phyloP scores from a whole-genome alignment of 805 yeast species.

The Kuraishia hungarica region DNA sequence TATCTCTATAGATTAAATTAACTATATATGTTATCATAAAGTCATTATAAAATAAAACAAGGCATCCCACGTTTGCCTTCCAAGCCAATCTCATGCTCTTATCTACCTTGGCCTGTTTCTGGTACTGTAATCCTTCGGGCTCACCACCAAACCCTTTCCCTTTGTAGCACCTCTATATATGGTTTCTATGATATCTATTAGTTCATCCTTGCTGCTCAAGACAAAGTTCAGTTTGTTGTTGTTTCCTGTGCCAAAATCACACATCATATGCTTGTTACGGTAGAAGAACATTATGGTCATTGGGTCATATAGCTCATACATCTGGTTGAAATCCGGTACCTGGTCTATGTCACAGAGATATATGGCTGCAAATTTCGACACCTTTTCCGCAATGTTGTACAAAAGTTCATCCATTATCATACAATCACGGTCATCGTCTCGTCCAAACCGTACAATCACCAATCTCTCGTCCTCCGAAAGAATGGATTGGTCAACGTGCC shows the following conservation, averaged over 20 bases:
- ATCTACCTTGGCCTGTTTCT: slow-evolving; percentile 9
- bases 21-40: too few species aligned
- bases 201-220: slow-evolving; percentile 71
- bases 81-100: neutral
- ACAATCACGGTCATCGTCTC: slow-evolving; percentile 67
- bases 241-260: slow-evolving; percentile 97
- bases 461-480: slow-evolving; percentile 82
- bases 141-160: slow-evolving; percentile 85
- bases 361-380: slow-evolving; percentile 79
- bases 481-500: slow-evolving; percentile 99
- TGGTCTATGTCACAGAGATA: slow-evolving; percentile 83
- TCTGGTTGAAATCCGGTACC: slow-evolving; percentile 84
- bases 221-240: slow-evolving; percentile 88
- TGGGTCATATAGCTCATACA: slow-evolving; percentile 88
- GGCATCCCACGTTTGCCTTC: neutral
- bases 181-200: slow-evolving; percentile 86
- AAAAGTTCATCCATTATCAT: slow-evolving; percentile 87
- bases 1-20: neutral
- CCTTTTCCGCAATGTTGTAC: slow-evolving; percentile 71
- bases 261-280: slow-evolving; percentile 93
- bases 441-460: slow-evolving; percentile 84
- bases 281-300: slow-evolving; percentile 90
- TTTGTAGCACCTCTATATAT: slow-evolving; percentile 86
- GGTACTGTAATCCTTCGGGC: slow-evolving; percentile 65
- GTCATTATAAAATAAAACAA: neutral